Conservation (phyloP, 2,329 filamentous ascomycete species). For the Colletotrichum sp. region DNA sequence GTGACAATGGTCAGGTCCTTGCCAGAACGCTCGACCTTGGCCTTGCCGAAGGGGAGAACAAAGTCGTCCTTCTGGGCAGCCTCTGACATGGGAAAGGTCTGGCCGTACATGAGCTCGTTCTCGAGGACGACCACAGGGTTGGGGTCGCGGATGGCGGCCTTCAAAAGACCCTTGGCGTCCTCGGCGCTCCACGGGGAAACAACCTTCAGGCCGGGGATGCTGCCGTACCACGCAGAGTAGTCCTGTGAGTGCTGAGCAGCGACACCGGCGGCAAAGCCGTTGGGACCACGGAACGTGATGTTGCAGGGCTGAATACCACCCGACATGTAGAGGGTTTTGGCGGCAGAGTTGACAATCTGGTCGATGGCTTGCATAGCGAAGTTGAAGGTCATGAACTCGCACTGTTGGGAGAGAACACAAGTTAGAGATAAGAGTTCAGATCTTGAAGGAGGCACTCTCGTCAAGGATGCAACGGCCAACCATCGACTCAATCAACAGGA, state of each 20-base stretch:
- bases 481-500: background rate
- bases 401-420: constrained; percentile 53
- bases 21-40: constrained; percentile 96
- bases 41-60: constrained; percentile 96
- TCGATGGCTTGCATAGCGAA: constrained; percentile 99
- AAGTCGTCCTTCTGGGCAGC: constrained; percentile 96
- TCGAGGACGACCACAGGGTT: constrained; percentile 94
- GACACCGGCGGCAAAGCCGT: constrained; percentile 96
- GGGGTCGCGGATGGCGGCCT: constrained; percentile 96
- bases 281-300: constrained; percentile 99
- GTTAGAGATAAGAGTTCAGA: background rate
- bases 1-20: constrained; percentile 97
- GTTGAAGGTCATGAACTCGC: constrained; percentile 99
- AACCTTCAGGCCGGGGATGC: constrained; percentile 96
- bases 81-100: constrained; percentile 96
- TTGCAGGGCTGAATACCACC: constrained; percentile 99
- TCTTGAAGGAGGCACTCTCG: background rate
- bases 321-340: constrained; percentile 99
- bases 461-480: background rate
- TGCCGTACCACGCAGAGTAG: constrained; percentile 98
- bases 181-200: constrained; percentile 95
- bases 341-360: constrained; percentile 98
- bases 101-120: constrained; percentile 92
- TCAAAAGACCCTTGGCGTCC: constrained; percentile 97
- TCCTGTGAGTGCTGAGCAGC: constrained; percentile 98